These are phyloP conservation scores for Agrostemma githago DNA, from an alignment of 148 eudicot species.

Conservation along the genomic window DNA sequence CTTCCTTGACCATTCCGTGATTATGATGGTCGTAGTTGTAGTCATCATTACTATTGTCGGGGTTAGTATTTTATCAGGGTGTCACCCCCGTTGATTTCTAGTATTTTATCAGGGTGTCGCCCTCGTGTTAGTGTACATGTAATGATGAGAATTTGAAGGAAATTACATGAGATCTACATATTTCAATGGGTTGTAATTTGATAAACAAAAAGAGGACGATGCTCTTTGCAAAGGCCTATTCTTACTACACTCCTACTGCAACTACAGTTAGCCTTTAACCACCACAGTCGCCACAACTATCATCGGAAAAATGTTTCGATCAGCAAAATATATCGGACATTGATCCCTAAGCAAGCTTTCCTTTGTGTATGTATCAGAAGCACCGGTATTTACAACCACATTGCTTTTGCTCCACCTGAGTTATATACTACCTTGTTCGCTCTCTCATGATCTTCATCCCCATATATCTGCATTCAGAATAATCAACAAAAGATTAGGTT, in stretches of 20 bases:
- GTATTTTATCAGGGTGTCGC: too few relatives aligned
- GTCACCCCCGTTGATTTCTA: too few relatives aligned
- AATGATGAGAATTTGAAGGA: too few relatives aligned
- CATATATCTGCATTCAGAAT: constrained; percentile 43
- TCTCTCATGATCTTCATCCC: constrained; percentile 54
- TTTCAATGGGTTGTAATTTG: too few relatives aligned
- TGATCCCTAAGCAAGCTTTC: background rate
- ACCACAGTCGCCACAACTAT: too few relatives aligned
- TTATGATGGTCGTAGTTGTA: constrained; percentile 4
- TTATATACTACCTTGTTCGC: constrained; percentile 26
- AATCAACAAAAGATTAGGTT: background rate
- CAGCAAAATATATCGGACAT: constrained; percentile 8
- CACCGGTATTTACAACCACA: background rate
- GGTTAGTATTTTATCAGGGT: background rate
- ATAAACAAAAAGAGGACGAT: too few relatives aligned
- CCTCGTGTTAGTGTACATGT: too few relatives aligned
- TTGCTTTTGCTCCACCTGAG: background rate
- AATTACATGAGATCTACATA: too few relatives aligned
- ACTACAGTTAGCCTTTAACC: too few relatives aligned
- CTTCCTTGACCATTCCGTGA: constrained; percentile 39
- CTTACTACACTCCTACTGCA: too few relatives aligned
- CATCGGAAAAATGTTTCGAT: background rate
- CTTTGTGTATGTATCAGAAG: background rate
- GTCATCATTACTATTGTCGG: background rate
- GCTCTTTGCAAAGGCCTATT: too few relatives aligned